Percentiles rank a stretch among this genome's conserved stretches.
These are phyloP conservation scores for Trametes polyzona DNA, from an alignment of 1,284 basidiomycete genomes.

Conservation along the genomic window DNA sequence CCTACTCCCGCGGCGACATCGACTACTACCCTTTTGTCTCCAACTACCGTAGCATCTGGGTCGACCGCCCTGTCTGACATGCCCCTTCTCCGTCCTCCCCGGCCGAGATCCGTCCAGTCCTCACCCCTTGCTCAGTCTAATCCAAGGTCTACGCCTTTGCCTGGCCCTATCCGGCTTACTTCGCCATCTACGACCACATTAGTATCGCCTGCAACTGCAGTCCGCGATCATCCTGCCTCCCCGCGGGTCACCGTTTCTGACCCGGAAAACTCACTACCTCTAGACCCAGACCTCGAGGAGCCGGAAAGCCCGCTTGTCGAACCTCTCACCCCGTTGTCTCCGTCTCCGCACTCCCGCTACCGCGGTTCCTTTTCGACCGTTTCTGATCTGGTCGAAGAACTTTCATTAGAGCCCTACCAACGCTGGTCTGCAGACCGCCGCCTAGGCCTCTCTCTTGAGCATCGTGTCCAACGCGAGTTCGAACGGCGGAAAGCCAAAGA, in stretches of 20 bases:
- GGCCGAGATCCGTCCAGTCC: conserved; percentile 9
- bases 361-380: conserved; percentile 18
- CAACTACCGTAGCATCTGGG: conserved; percentile 5
- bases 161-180: conserved; percentile 16
- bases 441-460: conserved; percentile 33
- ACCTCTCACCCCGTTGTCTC: background rate
- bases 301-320: conserved; percentile 2
- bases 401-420: conserved; percentile 28
- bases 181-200: conserved; percentile 24
- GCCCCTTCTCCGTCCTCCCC: conserved; percentile 21
- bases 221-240: conserved; percentile 15
- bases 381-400: conserved; percentile 32
- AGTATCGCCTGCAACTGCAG: conserved; percentile 14
- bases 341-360: conserved; percentile 17
- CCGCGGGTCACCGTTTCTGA: background rate
- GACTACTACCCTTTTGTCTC: conserved; percentile 10
- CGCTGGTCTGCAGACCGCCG: conserved; percentile 39
- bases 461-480: conserved; percentile 34
- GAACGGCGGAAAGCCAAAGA: conserved; percentile 28
- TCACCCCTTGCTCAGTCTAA: conserved; percentile 3
- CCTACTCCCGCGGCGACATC: background rate
- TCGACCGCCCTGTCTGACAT: conserved; percentile 18
- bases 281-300: background rate
- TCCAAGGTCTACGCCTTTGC: conserved; percentile 3
- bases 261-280: background rate